These are phyloP conservation scores for Pestalotiopsis sp. DNA, from an alignment of 2,329 filamentous ascomycete genomes.

Conservation along the genomic window DNA sequence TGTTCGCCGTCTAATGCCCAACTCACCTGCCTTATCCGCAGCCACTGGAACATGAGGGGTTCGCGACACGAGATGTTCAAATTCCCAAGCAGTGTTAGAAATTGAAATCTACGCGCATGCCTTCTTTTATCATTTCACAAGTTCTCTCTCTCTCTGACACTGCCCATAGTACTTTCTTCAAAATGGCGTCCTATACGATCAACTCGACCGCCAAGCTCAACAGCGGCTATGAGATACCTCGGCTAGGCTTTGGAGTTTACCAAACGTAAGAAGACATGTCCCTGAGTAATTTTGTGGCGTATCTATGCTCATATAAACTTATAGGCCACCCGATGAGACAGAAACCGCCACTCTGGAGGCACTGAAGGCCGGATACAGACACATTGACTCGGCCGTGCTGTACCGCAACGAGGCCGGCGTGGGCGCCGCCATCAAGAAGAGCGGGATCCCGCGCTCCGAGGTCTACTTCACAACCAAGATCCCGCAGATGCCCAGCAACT, in stretches of 20 bases:
- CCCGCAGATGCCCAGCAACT: constrained; percentile 31
- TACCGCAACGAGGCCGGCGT: constrained; percentile 55
- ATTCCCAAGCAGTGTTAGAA: background rate
- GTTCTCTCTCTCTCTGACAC: background rate
- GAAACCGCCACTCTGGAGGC: constrained; percentile 45
- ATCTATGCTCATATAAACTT: background rate
- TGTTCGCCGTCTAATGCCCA: background rate
- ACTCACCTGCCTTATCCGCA: background rate
- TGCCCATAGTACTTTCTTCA: background rate
- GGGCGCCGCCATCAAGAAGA: constrained; percentile 43
- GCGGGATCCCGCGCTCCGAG: constrained; percentile 46
- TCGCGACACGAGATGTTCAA: background rate
- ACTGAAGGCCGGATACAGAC: constrained; percentile 55
- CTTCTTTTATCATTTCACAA: background rate
- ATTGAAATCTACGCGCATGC: background rate
- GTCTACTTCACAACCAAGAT: constrained; percentile 63
- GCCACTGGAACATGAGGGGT: background rate
- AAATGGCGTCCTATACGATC: constrained; percentile 43
- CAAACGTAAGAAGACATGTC: constrained; percentile 45
- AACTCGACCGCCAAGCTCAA: constrained; percentile 54
- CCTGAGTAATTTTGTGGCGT: background rate
- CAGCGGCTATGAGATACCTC: constrained; percentile 56
- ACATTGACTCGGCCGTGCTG: constrained; percentile 56
- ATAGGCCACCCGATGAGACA: constrained; percentile 38
- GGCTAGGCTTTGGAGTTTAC: constrained; percentile 59